These are phyloP conservation scores for Fusarium brevicatenulatum DNA, from an alignment of 2,329 filamentous ascomycete genomes.

Conservation along the genomic window DNA sequence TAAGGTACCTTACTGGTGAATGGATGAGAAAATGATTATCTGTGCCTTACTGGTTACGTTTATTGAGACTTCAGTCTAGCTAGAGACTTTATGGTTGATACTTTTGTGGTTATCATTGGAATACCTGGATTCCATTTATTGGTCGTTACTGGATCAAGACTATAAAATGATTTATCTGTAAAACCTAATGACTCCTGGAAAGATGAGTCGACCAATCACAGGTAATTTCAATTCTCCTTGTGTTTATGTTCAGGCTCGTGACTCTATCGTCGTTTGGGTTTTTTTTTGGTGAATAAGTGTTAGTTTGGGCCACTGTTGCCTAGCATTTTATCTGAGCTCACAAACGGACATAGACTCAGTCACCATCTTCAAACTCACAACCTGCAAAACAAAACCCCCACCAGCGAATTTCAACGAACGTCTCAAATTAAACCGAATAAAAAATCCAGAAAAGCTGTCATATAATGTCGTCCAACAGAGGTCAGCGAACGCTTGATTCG, in stretches of 20 bases:
- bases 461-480: constrained; percentile 13
- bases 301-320: constrained; percentile 28
- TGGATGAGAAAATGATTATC: not conserved
- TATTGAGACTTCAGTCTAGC: too few relatives aligned
- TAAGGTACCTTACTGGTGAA: not conserved
- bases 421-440: not conserved
- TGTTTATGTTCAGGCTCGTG: not conserved
- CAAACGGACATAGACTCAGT: not conserved
- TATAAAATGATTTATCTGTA: not conserved
- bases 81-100: too few relatives aligned
- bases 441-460: not conserved
- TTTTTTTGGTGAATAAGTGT: constrained; percentile 3
- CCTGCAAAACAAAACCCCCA: not conserved
- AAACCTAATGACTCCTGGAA: not conserved
- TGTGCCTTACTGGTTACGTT: too few relatives aligned
- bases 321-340: constrained; percentile 24
- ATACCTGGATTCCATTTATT: too few relatives aligned
- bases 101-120: too few relatives aligned
- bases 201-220: not conserved
- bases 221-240: not conserved
- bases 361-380: not conserved
- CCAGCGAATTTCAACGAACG: not conserved
- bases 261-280: not conserved
- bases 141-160: too few relatives aligned
- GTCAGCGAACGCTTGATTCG: constrained; percentile 44